Conservation (phyloP, 805 yeast genomes). For the Nakazawaea laoshanensis region DNA sequence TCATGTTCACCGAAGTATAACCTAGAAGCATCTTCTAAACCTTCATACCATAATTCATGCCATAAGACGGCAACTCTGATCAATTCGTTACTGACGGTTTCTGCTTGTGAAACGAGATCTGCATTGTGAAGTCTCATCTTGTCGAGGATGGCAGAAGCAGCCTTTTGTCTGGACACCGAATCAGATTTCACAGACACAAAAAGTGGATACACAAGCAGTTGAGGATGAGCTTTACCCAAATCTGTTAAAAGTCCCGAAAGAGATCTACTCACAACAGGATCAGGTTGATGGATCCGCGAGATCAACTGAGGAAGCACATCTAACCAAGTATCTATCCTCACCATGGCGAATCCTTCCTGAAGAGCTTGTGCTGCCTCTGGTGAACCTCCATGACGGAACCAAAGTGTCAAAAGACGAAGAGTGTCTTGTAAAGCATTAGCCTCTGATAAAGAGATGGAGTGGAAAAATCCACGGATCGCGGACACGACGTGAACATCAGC, state of each 20-base stretch:
- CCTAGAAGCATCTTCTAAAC: conserved; percentile 92
- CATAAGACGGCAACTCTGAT: conserved; percentile 92
- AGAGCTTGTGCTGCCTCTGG: conserved; percentile 87
- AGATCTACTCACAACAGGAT: conserved; percentile 73
- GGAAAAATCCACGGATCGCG: conserved; percentile 93
- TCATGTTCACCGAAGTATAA: conserved; percentile 91
- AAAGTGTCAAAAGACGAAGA: conserved; percentile 76
- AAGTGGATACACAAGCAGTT: conserved; percentile 89
- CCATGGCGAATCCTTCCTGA: conserved; percentile 83
- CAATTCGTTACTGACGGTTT: conserved; percentile 85
- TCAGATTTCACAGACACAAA: conserved; percentile 96
- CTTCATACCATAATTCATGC: conserved; percentile 99
- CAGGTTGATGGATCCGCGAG: conserved; percentile 94
- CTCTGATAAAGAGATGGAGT: conserved; percentile 80
- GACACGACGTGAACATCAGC: conserved; percentile 88
- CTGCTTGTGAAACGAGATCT: conserved; percentile 81
- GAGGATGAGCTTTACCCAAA: conserved; percentile 93
- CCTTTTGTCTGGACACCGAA: conserved; percentile 79
- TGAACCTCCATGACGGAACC: conserved; percentile 95
- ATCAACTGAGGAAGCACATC: conserved; percentile 94
- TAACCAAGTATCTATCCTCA: conserved; percentile 88
- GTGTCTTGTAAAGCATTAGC: conserved; percentile 91
- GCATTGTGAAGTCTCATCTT: conserved; percentile 89
- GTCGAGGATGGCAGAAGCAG: conserved; percentile 86
- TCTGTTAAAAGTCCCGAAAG: conserved; percentile 75